phyloP scores from a whole-genome alignment of 164 flowering plant species.

The Vitis vinifera region ASM3070453v1 NC_081812.1:19417501-19418000 shows the following conservation, averaged over 20 bases:
- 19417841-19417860: not conserved
- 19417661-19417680: not conserved
- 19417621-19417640: not conserved
- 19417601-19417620: not conserved
- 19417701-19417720: too few species aligned
- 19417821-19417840: not conserved
- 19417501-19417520: too few species aligned
- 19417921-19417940: not conserved
- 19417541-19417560: not conserved
- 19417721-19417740: too few species aligned
- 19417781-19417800: too few species aligned
- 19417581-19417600: not conserved
- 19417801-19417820: too few species aligned
- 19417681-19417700: not conserved
- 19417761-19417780: too few species aligned
- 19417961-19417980: not conserved
- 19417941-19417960: not conserved
- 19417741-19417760: too few species aligned
- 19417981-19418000: not conserved
- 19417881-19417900: not conserved
- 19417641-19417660: not conserved
- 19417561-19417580: not conserved
- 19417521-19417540: too few species aligned
- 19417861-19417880: not conserved
- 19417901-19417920: not conserved